Evolutionary conservation across 2,329 filamentous ascomycete genomes (phyloP).

Genomic region (Ophiosphaerella narmari): DNA sequence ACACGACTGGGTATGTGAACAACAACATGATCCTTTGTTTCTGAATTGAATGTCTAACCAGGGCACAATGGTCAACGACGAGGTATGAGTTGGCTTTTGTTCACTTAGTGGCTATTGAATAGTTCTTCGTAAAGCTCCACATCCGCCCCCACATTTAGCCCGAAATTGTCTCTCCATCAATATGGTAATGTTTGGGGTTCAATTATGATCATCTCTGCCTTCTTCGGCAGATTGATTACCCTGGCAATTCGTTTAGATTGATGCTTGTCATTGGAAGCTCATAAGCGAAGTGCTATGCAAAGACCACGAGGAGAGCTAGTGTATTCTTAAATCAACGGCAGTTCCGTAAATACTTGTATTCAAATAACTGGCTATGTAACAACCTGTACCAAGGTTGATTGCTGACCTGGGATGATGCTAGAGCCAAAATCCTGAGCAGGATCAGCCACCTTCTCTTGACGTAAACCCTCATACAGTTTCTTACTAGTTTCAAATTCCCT

Average conservation of each 20-base stretch:
- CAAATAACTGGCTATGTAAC: too few relatives aligned
- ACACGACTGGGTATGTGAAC: not conserved
- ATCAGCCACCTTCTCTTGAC: not conserved
- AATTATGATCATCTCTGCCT: not conserved
- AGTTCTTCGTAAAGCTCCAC: too few relatives aligned
- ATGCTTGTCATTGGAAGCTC: slow-evolving; percentile 25
- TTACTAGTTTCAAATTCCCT: too few relatives aligned
- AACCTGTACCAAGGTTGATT: not conserved
- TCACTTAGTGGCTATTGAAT: too few relatives aligned
- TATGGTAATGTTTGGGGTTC: not conserved
- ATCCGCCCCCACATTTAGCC: too few relatives aligned
- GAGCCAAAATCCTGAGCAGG: not conserved
- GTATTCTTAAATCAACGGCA: slow-evolving; percentile 1
- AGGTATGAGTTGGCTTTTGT: too few relatives aligned
- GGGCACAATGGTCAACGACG: too few relatives aligned
- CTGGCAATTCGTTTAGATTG: slow-evolving; percentile 10
- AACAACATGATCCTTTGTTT: not conserved
- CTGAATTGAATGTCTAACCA: too few relatives aligned
- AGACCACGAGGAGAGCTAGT: not conserved
- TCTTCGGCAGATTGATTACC: slow-evolving; percentile 16
- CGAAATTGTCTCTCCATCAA: not conserved
- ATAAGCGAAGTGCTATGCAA: slow-evolving; percentile 15
- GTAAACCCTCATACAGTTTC: too few relatives aligned
- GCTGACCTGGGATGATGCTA: not conserved
- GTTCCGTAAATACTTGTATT: not conserved